Evolutionary conservation across 164 flowering plant genomes (phyloP).

Genomic region (Saururus chinensis): DNA sequence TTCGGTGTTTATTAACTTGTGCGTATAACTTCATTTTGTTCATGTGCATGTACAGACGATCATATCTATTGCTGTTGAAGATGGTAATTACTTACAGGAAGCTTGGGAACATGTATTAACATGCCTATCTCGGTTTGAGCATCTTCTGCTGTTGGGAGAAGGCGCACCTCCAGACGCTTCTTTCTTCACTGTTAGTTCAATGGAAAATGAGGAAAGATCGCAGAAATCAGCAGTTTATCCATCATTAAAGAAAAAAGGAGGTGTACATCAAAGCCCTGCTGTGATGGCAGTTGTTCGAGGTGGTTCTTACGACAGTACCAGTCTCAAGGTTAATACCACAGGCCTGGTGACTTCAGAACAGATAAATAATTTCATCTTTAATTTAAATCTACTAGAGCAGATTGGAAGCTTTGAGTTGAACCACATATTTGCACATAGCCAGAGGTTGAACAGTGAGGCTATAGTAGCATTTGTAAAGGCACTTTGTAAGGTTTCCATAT

Average conservation of each 20-base stretch:
- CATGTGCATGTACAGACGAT: constrained; percentile 46
- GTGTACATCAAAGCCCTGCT: constrained; percentile 70
- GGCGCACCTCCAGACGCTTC: constrained; percentile 97
- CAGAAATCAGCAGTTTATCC: constrained; percentile 45
- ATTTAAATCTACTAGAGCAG: constrained; percentile 93
- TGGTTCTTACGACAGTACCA: constrained; percentile 92
- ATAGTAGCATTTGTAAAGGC: constrained; percentile 96
- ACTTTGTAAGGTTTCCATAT: constrained; percentile 86
- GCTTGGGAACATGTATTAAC: constrained; percentile 98
- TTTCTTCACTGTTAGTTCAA: constrained; percentile 39
- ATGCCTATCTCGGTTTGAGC: constrained; percentile 94
- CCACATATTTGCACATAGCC: constrained; percentile 96
- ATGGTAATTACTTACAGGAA: constrained; percentile 91
- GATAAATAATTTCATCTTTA: constrained; percentile 74
- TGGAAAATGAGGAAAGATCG: constrained; percentile 65
- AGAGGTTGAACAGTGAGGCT: constrained; percentile 92
- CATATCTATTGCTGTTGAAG: constrained; percentile 90
- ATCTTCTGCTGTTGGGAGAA: constrained; percentile 89
- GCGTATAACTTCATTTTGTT: too few relatives aligned
- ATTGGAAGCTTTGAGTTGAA: constrained; percentile 91
- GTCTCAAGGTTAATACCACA: constrained; percentile 39
- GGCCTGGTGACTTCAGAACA: constrained; percentile 77
- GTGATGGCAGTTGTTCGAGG: constrained; percentile 96
- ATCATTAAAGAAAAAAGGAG: constrained; percentile 66
- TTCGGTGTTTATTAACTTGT: too few relatives aligned